A percentile compares a stretch with the other conserved stretches of the same genome.
Conservation (phyloP, 2,329 filamentous ascomycete genomes). For the Fusarium stilboides region DNA sequence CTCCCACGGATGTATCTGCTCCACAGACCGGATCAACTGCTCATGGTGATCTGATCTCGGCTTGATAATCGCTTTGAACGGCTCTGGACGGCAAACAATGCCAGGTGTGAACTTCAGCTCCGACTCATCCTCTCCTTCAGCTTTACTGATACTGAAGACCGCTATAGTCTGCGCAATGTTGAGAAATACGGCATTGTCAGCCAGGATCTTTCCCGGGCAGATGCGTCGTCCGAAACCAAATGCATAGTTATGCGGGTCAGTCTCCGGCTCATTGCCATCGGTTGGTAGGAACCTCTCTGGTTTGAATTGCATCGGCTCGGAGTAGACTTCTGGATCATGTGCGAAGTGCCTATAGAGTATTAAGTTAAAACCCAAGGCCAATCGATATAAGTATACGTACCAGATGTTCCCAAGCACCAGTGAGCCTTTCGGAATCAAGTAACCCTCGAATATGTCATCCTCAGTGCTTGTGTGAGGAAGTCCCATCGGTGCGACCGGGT, state of each 20-base stretch:
- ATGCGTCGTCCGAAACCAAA: slow-evolving; percentile 56
- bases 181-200: slow-evolving; percentile 51
- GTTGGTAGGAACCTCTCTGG: slow-evolving; percentile 37
- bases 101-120: slow-evolving; percentile 31
- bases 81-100: slow-evolving; percentile 33
- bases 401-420: slow-evolving; percentile 42
- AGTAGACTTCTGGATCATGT: slow-evolving; percentile 36
- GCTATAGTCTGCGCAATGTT: slow-evolving; percentile 60
- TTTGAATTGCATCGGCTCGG: slow-evolving; percentile 29
- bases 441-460: slow-evolving; percentile 44
- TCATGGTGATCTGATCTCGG: slow-evolving; percentile 32
- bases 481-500: slow-evolving; percentile 52
- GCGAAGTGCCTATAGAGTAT: slow-evolving; percentile 31
- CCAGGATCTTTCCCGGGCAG: slow-evolving; percentile 53
- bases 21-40: slow-evolving; percentile 28
- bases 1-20: slow-evolving; percentile 37
- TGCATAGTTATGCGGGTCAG: slow-evolving; percentile 48
- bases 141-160: slow-evolving; percentile 58
- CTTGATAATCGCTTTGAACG: slow-evolving; percentile 29
- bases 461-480: slow-evolving; percentile 57
- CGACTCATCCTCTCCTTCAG: background rate
- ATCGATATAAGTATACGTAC: background rate
- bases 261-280: slow-evolving; percentile 40
- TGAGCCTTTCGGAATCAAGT: slow-evolving; percentile 45
- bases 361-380: too few species aligned